Evolutionary conservation across 208 protist genomes (phyloP), one percentile per base, ranked within the genome.

Genomic region (Angomonas ambiguus): DNA sequence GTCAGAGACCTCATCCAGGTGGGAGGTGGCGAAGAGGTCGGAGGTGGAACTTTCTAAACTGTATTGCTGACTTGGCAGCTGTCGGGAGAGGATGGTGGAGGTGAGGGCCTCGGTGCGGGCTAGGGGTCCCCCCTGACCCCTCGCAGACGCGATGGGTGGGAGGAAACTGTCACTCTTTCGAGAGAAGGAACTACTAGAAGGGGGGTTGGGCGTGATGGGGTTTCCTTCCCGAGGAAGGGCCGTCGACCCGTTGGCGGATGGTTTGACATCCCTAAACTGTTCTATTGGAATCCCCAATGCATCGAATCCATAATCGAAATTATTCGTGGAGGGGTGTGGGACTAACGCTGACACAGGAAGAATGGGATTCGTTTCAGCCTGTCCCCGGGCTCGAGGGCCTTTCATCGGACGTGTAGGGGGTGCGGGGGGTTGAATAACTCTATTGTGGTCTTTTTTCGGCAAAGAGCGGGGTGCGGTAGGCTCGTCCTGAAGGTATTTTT

Each of bases 301-400:
- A 31, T 71, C 59, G 34, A 83, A 32, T 13, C 78, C 78, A 71
- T 71, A 83, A 71, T 83, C 78, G 56, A 79, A 83, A 57, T 72
- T 75, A 51, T 77, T 72, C 73, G 38, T 73, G 67, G 35, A 18
- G 51, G 51, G 70, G 65, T 32, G 67, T 51, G 30, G 41, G 5
- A 41, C 8, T 13, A 41, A 13, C 35, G 35, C 35, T 5, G 35
- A 18, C 8, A 41, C 35, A 5, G 35, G 35, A 13, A 41, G 35
- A 13, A 41, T 41, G 35, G 35, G 5, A 13, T 41, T 41, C 13
- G 5, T 13, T 13, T 41, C 35, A 18, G 45, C 3, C 24, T 53
- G 13, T 53, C 24, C 16, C 45, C 45, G 5, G 13, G 5, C 13
- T 41, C 35, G 35, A 13, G 35, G 35, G 35, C n/a, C n/a, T n/a